Conservation (phyloP, 164 flowering plant genomes). For the Tetracentron sinense region DNA sequence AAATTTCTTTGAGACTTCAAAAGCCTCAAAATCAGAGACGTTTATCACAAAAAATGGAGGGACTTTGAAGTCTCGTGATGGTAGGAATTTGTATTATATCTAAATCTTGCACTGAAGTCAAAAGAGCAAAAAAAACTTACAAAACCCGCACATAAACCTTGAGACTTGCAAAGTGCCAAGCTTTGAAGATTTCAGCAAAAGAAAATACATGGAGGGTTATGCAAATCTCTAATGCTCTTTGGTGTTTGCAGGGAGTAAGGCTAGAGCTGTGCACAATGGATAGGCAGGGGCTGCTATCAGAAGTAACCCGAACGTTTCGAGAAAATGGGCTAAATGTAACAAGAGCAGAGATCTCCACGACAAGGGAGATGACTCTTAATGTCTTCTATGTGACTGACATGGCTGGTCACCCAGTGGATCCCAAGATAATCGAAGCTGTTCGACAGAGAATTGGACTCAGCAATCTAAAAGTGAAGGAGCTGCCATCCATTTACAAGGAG, state of each 20-base stretch:
- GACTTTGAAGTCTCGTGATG: too few relatives aligned
- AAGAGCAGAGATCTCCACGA: conserved; percentile 80
- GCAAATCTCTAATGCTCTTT: too few relatives aligned
- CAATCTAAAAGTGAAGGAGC: conserved; percentile 69
- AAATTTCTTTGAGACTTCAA: too few relatives aligned
- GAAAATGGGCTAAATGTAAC: conserved; percentile 89
- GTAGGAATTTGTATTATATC: too few relatives aligned
- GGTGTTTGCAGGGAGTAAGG: conserved; percentile 55
- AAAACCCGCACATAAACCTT: too few relatives aligned
- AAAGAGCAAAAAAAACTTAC: too few relatives aligned
- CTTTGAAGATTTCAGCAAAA: too few relatives aligned
- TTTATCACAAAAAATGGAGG: too few relatives aligned
- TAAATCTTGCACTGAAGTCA: too few relatives aligned
- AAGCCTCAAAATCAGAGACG: too few relatives aligned
- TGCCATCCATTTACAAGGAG: conserved; percentile 32
- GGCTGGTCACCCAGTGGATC: conserved; percentile 50
- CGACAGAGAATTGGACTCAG: conserved; percentile 57
- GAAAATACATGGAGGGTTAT: too few relatives aligned
- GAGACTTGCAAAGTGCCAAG: too few relatives aligned
- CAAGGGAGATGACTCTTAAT: conserved; percentile 46
- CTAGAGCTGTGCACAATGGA: conserved; percentile 53
- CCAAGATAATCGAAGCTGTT: conserved; percentile 58
- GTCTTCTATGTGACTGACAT: conserved; percentile 74
- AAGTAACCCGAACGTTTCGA: conserved; percentile 83
- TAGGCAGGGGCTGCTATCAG: conserved; percentile 64